Conservation (phyloP, 2,329 filamentous ascomycete genomes). For the Neofusicoccum parvum region DNA sequence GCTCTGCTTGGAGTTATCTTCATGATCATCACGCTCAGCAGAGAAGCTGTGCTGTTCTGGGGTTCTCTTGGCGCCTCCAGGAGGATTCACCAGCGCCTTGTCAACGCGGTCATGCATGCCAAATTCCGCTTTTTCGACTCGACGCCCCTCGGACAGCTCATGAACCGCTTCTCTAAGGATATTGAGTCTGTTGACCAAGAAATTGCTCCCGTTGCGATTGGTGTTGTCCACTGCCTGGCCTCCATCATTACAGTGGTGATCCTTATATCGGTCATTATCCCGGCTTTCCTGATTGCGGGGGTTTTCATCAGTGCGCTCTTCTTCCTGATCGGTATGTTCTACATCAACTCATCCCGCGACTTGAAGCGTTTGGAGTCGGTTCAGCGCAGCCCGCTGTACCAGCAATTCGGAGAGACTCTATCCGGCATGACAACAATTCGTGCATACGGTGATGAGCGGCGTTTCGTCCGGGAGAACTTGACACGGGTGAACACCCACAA, state of each 20-base stretch:
- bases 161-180: conserved; percentile 99
- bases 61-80: conserved; percentile 87
- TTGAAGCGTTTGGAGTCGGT: conserved; percentile 94
- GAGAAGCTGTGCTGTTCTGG: conserved; percentile 88
- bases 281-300: conserved; percentile 84
- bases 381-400: conserved; percentile 91
- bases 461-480: conserved; percentile 92
- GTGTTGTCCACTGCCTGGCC: conserved; percentile 66
- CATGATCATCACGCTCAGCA: conserved; percentile 76
- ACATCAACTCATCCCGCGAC: conserved; percentile 89
- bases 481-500: conserved; percentile 85
- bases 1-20: conserved; percentile 77
- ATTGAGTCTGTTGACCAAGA: conserved; percentile 94
- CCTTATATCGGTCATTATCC: conserved; percentile 85
- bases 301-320: conserved; percentile 84
- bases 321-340: conserved; percentile 80
- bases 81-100: conserved; percentile 77
- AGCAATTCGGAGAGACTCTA: conserved; percentile 96
- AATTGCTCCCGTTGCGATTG: conserved; percentile 87
- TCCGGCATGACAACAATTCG: conserved; percentile 95
- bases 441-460: conserved; percentile 89
- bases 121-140: conserved; percentile 98
- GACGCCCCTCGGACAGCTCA: conserved; percentile 91
- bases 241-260: conserved; percentile 81
- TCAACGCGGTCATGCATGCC: conserved; percentile 78